Evolutionary conservation across 176 grass and related monocot species (phyloP).

Genomic region (Oryza rufipogon): DNA sequence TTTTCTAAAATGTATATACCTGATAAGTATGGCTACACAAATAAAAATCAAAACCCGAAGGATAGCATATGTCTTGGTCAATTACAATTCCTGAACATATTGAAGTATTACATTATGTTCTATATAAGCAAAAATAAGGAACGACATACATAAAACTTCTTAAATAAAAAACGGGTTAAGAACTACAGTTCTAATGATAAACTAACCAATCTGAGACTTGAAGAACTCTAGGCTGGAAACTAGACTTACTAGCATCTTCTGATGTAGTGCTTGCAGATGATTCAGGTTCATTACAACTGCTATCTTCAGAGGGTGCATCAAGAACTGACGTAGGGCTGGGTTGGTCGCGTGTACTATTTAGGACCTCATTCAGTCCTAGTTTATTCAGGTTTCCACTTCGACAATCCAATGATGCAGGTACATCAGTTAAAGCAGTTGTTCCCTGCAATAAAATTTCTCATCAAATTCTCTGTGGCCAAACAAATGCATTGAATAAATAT

Average conservation of each 20-base stretch:
- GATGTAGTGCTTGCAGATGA: conserved; percentile 50
- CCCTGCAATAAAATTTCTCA: conserved; percentile 53
- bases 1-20: no score
- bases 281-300: conserved; percentile 58
- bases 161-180: no score
- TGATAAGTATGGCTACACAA: no score
- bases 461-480: conserved; percentile 13
- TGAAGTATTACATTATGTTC: no score
- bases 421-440: conserved; percentile 39
- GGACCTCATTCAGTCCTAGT: conserved; percentile 29
- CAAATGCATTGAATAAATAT: background rate
- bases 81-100: no score
- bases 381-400: conserved; percentile 47
- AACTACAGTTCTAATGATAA: background rate
- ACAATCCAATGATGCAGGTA: conserved; percentile 31
- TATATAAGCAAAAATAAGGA: no score
- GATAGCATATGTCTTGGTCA: no score
- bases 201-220: conserved; percentile 1
- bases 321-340: conserved; percentile 94
- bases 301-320: conserved; percentile 73
- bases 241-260: conserved; percentile 56
- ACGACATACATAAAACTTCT: no score
- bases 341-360: conserved; percentile 57
- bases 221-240: background rate
- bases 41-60: no score